Conservation (phyloP, 257 asterid species). For the Solanum bukasovii region DNA sequence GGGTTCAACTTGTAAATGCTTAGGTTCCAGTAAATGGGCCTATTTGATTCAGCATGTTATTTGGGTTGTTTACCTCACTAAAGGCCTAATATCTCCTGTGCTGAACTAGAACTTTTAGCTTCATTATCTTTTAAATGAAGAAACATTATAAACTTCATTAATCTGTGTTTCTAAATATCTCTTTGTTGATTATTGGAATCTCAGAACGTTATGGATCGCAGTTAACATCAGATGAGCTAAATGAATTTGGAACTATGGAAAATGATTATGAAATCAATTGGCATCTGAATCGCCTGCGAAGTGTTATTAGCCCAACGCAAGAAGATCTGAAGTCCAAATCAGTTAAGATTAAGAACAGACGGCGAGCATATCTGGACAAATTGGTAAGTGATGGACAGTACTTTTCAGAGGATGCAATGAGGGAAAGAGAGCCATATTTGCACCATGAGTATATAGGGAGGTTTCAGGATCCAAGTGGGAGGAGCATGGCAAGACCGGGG, state of each 20-base stretch:
- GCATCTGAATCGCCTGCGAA: slow-evolving; percentile 67
- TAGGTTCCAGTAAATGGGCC: not conserved
- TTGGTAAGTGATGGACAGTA: slow-evolving; percentile 51
- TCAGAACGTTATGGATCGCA: slow-evolving; percentile 82
- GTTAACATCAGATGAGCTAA: slow-evolving; percentile 56
- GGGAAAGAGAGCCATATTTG: slow-evolving; percentile 92
- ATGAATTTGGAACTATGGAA: slow-evolving; percentile 51
- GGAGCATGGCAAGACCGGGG: slow-evolving; percentile 96
- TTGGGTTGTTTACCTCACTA: not conserved
- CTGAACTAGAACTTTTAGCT: not conserved
- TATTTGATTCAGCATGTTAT: not conserved
- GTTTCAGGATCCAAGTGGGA: slow-evolving; percentile 84
- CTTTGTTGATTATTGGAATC: not conserved
- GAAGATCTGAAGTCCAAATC: slow-evolving; percentile 60
- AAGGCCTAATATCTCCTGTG: not conserved
- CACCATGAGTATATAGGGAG: slow-evolving; percentile 86
- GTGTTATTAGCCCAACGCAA: slow-evolving; percentile 58
- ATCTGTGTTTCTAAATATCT: not conserved
- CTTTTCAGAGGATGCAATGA: slow-evolving; percentile 95
- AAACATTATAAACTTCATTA: not conserved
- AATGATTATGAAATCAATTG: slow-evolving; percentile 84
- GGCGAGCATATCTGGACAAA: slow-evolving; percentile 82
- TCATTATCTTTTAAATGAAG: not conserved
- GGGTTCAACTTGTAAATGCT: not conserved
- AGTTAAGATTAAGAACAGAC: slow-evolving; percentile 63